Conservation (phyloP, 345 rosid species). For the Combretum micranthum region DNA sequence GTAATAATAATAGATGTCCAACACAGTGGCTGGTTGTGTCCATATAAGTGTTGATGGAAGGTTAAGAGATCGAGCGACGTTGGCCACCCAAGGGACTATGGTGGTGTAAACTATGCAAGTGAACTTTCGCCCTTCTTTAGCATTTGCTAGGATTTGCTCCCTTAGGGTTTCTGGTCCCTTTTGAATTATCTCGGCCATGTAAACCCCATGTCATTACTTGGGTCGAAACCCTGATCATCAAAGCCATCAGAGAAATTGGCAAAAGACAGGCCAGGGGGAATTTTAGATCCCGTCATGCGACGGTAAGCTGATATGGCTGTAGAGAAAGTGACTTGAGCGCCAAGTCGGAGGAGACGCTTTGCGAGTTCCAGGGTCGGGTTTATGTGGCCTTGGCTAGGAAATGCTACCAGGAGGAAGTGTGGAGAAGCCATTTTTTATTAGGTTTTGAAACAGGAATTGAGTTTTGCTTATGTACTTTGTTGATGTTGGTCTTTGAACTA, state of each 20-base stretch:
- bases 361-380: conserved; percentile 53
- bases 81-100: conserved; percentile 39
- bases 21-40: conserved; percentile 59
- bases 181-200: conserved; percentile 25
- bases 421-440: background rate
- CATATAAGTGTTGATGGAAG: conserved; percentile 41
- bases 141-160: conserved; percentile 21
- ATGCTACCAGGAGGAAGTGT: conserved; percentile 32
- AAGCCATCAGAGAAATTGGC: conserved; percentile 46
- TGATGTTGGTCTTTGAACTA: too few species aligned
- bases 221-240: conserved; percentile 30
- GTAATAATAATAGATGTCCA: conserved; percentile 48
- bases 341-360: conserved; percentile 37
- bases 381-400: conserved; percentile 54
- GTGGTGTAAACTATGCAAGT: conserved; percentile 40
- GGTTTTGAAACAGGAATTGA: background rate
- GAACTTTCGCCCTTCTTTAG: conserved; percentile 16
- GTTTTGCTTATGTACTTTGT: background rate
- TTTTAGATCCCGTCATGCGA: conserved; percentile 23
- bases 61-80: conserved; percentile 34
- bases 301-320: conserved; percentile 26
- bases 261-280: conserved; percentile 26
- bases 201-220: conserved; percentile 13
- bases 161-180: conserved; percentile 31
- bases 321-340: conserved; percentile 36